Evolutionary conservation across 2,329 filamentous ascomycete species (phyloP).

Genomic region (Colletotrichum spaethianum): DNA sequence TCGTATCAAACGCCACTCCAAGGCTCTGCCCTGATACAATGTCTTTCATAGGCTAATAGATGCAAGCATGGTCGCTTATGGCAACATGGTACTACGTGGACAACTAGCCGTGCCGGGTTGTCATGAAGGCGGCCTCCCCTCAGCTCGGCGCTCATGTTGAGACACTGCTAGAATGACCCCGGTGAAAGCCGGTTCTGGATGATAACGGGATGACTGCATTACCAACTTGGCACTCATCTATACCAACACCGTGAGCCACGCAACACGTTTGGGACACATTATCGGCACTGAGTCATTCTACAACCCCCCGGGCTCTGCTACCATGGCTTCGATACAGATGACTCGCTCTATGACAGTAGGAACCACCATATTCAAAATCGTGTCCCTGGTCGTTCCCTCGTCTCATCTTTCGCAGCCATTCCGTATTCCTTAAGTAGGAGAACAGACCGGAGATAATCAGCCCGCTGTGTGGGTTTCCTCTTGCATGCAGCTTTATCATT

Average conservation of each 20-base stretch:
- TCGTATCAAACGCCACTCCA: not conserved
- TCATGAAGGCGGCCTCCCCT: not conserved
- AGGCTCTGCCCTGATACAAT: not conserved
- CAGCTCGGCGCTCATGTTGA: not conserved
- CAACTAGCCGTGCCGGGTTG: no score
- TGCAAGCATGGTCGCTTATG: no score
- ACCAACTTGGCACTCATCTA: not conserved
- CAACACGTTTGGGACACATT: not conserved
- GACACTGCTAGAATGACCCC: not conserved
- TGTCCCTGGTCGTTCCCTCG: not conserved
- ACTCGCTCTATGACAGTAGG: not conserved
- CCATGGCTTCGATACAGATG: not conserved
- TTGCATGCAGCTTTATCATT: no score
- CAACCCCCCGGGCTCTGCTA: not conserved
- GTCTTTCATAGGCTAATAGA: no score
- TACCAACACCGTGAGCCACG: not conserved
- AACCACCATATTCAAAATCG: not conserved
- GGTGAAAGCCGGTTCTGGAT: not conserved
- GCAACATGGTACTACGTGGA: no score
- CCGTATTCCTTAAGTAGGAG: not conserved
- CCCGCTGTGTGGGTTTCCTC: not conserved
- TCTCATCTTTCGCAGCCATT: not conserved
- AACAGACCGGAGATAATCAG: not conserved
- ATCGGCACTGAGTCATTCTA: not conserved
- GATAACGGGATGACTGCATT: not conserved